Conservation (phyloP, 2,329 filamentous ascomycete species). For the Hypoxylon sp. region DNA sequence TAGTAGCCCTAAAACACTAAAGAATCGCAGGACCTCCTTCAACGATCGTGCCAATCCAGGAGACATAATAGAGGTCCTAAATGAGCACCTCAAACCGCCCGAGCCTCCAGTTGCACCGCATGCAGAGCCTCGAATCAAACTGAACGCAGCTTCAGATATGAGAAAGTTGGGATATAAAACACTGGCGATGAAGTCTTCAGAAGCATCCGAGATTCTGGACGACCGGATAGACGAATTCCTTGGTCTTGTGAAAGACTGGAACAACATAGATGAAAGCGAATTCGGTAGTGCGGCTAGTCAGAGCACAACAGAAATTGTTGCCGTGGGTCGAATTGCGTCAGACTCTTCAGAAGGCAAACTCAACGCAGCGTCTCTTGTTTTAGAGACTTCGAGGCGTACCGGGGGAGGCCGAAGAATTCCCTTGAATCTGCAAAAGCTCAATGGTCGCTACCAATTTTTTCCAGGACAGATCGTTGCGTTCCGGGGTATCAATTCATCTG, state of each 20-base stretch:
- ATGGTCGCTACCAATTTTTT: conserved; percentile 82
- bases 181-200: conserved; percentile 93
- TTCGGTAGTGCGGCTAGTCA: conserved; percentile 91
- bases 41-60: conserved; percentile 83
- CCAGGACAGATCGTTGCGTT: conserved; percentile 94
- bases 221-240: conserved; percentile 94
- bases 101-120: conserved; percentile 80
- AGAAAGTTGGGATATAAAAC: conserved; percentile 94
- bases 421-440: conserved; percentile 79
- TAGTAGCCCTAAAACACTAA: conserved; percentile 32
- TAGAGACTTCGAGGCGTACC: conserved; percentile 88
- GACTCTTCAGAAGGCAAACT: conserved; percentile 89
- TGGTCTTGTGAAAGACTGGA: conserved; percentile 78
- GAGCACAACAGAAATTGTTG: conserved; percentile 87
- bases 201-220: conserved; percentile 93
- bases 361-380: conserved; percentile 85
- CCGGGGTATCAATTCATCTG: conserved; percentile 87
- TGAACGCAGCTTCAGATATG: conserved; percentile 88
- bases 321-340: conserved; percentile 91
- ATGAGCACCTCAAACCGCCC: conserved; percentile 77
- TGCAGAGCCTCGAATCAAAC: conserved; percentile 82
- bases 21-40: conserved; percentile 72
- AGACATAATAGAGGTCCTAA: conserved; percentile 86
- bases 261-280: conserved; percentile 81
- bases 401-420: conserved; percentile 87